These are phyloP conservation scores for Lasiodiplodia sp. DNA, from an alignment of 2,329 filamentous ascomycete species.

Conservation along the genomic window DNA sequence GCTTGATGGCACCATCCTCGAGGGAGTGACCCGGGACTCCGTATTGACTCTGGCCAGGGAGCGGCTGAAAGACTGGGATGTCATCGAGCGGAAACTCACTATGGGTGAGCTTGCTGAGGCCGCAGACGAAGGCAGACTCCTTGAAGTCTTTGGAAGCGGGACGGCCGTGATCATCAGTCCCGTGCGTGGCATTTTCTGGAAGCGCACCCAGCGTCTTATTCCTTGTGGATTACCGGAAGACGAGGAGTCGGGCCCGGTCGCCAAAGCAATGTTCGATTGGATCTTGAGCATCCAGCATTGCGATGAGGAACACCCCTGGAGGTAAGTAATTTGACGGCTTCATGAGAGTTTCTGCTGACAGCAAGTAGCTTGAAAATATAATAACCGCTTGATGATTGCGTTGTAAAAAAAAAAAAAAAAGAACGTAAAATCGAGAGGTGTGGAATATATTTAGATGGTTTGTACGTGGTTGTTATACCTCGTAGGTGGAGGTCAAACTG, in stretches of 20 bases:
- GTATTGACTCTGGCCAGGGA: slow-evolving; percentile 85
- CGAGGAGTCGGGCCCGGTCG: slow-evolving; percentile 87
- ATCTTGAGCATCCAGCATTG: slow-evolving; percentile 96
- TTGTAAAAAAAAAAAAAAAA: no score
- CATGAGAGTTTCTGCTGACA: no score
- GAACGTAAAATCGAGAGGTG: no score
- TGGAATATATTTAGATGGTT: no score
- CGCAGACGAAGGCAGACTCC: slow-evolving; percentile 80
- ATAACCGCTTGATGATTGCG: no score
- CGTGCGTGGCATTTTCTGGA: slow-evolving; percentile 88
- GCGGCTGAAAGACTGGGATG: slow-evolving; percentile 86
- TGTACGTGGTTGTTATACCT: no score
- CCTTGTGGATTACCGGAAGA: slow-evolving; percentile 81
- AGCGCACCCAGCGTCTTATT: slow-evolving; percentile 69
- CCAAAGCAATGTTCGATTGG: slow-evolving; percentile 91
- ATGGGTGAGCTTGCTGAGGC: slow-evolving; percentile 88
- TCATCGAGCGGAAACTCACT: slow-evolving; percentile 88
- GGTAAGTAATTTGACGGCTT: slow-evolving; percentile 57
- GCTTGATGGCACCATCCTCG: slow-evolving; percentile 93
- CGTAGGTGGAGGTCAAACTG: no score
- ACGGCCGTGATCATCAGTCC: slow-evolving; percentile 95
- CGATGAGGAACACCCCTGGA: slow-evolving; percentile 91
- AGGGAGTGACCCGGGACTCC: slow-evolving; percentile 92
- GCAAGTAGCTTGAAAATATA: background rate
- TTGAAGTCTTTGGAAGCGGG: slow-evolving; percentile 93